phyloP scores from a whole-genome alignment of 2,329 filamentous ascomycete genomes.

The Rhinocladiella mackenziei region DNA sequence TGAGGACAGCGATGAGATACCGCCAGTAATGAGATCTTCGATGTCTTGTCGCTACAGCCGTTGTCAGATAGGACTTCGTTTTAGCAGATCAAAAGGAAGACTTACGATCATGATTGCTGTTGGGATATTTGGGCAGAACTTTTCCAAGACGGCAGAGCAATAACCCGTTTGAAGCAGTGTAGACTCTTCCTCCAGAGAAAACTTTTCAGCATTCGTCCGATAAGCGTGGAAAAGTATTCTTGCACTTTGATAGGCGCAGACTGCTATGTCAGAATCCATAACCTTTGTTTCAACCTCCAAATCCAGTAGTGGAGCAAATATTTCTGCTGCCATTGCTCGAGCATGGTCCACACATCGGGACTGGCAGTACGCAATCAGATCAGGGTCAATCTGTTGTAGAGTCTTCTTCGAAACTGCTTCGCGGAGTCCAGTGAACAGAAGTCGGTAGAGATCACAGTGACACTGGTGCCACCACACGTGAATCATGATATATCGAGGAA shows the following conservation, averaged over 20 bases:
- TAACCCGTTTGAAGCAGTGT: too few relatives aligned
- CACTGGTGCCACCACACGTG: constrained; percentile 20
- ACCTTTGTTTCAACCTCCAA: neutral
- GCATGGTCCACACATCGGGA: neutral
- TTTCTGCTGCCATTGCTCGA: neutral
- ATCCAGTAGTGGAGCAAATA: neutral
- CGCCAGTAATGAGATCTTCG: too few relatives aligned
- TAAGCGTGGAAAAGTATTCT: neutral
- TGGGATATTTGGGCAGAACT: too few relatives aligned
- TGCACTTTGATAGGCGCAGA: neutral
- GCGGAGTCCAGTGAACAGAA: constrained; percentile 5
- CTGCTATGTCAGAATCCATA: neutral
- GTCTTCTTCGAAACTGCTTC: constrained; percentile 3
- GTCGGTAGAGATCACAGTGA: constrained; percentile 14
- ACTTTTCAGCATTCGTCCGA: too few relatives aligned
- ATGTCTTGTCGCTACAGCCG: too few relatives aligned
- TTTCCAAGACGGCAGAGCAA: too few relatives aligned
- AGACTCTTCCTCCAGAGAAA: too few relatives aligned
- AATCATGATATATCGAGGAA: constrained; percentile 10
- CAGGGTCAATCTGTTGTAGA: neutral
- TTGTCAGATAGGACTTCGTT: too few relatives aligned
- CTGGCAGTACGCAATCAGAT: neutral
- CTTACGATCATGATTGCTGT: too few relatives aligned
- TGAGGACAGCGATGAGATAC: too few relatives aligned
- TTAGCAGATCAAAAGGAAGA: too few relatives aligned